These are phyloP conservation scores for Ceratocystis lukuohia DNA, from an alignment of 2,329 filamentous ascomycete genomes.

Conservation along the genomic window DNA sequence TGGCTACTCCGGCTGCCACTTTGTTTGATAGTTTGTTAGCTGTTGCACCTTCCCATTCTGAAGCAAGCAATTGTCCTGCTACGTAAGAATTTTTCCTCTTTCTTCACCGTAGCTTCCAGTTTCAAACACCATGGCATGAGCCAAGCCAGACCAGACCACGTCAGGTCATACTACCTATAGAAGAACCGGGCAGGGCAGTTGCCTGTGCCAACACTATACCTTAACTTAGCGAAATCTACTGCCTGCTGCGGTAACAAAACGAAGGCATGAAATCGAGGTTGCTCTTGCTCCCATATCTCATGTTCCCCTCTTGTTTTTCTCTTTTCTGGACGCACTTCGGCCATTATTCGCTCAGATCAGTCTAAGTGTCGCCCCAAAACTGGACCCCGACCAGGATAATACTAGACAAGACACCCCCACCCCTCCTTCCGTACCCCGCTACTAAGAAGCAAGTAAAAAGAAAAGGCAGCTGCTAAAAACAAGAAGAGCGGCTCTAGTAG, in stretches of 20 bases:
- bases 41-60: slow-evolving; percentile 11
- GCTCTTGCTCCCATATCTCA: not conserved
- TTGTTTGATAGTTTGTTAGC: not conserved
- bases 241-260: not conserved
- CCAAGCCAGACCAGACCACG: too few relatives aligned
- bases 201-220: not conserved
- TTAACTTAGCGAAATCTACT: too few relatives aligned
- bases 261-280: not conserved
- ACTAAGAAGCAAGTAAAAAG: not conserved
- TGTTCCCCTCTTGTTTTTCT: not conserved
- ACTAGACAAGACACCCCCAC: not conserved
- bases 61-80: not conserved
- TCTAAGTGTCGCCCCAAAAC: slow-evolving; percentile 1
- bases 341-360: slow-evolving; percentile 19
- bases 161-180: too few relatives aligned
- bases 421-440: not conserved
- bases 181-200: not conserved
- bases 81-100: not conserved
- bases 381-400: not conserved
- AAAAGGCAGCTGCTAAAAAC: not conserved
- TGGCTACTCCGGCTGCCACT: not conserved
- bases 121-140: not conserved
- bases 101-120: not conserved
- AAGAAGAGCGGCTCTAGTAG: not conserved
- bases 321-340: slow-evolving; percentile 17